These are phyloP conservation scores for Asclepias syriaca DNA, from an alignment of 257 asterid genomes.

Conservation along the genomic window DNA sequence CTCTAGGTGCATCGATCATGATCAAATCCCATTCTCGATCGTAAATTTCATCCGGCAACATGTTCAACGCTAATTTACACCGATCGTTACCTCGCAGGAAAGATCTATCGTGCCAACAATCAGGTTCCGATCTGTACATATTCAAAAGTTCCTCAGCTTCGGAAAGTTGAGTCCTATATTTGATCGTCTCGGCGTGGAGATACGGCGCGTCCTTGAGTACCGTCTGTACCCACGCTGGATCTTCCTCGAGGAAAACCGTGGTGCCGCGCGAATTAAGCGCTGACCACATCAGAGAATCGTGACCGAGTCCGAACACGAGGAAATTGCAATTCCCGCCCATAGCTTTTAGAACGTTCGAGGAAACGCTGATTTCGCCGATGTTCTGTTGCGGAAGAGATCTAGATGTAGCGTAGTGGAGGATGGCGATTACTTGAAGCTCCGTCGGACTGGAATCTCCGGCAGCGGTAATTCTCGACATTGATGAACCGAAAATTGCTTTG, in stretches of 20 bases:
- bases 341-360: constrained; percentile 35
- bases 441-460: neutral
- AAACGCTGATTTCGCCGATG: constrained; percentile 18
- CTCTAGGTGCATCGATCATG: constrained; percentile 91
- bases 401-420: constrained; percentile 35
- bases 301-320: constrained; percentile 82
- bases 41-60: constrained; percentile 62
- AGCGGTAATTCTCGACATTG: neutral
- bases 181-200: constrained; percentile 51
- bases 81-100: constrained; percentile 55
- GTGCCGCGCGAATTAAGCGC: constrained; percentile 60
- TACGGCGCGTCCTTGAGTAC: constrained; percentile 50
- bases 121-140: constrained; percentile 38
- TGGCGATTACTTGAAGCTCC: constrained; percentile 21
- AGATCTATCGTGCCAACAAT: constrained; percentile 46
- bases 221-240: constrained; percentile 56
- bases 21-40: constrained; percentile 82
- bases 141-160: constrained; percentile 52
- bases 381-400: constrained; percentile 29
- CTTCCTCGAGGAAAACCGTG: constrained; percentile 83
- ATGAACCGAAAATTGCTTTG: neutral
- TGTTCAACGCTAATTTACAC: constrained; percentile 68
- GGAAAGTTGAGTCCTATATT: constrained; percentile 52
- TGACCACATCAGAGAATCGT: constrained; percentile 86
- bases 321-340: constrained; percentile 43